Conservation (phyloP, 495 filamentous ascomycete species). For the Endocarpon pusillum region DNA sequence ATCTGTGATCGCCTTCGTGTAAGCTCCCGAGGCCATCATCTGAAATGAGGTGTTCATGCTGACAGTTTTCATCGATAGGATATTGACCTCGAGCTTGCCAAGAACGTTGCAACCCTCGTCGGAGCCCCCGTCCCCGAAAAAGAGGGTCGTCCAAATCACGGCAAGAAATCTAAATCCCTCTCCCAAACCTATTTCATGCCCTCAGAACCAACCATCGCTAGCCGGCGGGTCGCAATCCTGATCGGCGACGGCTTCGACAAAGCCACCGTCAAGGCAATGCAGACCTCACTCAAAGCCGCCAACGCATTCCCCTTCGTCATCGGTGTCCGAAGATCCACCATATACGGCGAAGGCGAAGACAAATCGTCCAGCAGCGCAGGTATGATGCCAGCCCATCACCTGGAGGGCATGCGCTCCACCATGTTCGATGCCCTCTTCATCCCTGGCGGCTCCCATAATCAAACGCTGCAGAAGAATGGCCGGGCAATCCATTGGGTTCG, state of each 20-base stretch:
- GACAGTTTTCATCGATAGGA: too few relatives aligned
- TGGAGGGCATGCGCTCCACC: slow-evolving; percentile 67
- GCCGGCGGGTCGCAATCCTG: slow-evolving; percentile 59
- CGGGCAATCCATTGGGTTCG: slow-evolving; percentile 70
- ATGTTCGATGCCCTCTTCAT: slow-evolving; percentile 76
- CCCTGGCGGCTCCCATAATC: slow-evolving; percentile 51
- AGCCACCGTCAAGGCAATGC: slow-evolving; percentile 43
- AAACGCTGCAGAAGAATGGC: slow-evolving; percentile 48
- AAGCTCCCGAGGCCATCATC: too few relatives aligned
- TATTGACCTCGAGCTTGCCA: slow-evolving; percentile 56
- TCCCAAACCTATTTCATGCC: slow-evolving; percentile 54
- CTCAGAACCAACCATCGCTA: slow-evolving; percentile 43
- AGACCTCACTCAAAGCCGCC: slow-evolving; percentile 39
- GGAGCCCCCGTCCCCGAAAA: slow-evolving; percentile 44
- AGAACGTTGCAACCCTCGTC: slow-evolving; percentile 49
- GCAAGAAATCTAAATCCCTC: slow-evolving; percentile 43
- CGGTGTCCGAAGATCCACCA: slow-evolving; percentile 37
- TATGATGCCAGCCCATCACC: slow-evolving; percentile 58
- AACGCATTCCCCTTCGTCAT: slow-evolving; percentile 59
- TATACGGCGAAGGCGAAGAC: slow-evolving; percentile 38
- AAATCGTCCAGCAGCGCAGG: slow-evolving; percentile 29
- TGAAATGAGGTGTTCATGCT: too few relatives aligned
- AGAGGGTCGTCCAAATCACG: slow-evolving; percentile 40
- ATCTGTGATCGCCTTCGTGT: slow-evolving; percentile 51
- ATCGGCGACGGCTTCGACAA: slow-evolving; percentile 69